phyloP scores from a whole-genome alignment of 208 protist species.

The Acanthamoeba culbertsoni region DNA sequence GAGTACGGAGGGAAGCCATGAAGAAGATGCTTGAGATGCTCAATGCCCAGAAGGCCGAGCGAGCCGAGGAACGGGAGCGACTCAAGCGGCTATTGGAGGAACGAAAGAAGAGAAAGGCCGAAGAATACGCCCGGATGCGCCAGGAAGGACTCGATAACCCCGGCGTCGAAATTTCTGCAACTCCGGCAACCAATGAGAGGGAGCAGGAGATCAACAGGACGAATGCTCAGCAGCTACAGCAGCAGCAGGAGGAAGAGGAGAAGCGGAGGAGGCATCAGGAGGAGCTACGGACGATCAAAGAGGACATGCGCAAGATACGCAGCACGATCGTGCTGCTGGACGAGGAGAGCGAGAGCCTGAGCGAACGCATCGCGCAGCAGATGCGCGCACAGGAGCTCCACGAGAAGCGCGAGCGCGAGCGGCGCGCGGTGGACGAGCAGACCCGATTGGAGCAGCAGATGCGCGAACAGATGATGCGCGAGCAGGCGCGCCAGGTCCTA shows the following conservation, averaged over 20 bases:
- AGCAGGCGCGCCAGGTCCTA: background rate
- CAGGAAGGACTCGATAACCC: background rate
- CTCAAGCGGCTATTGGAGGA: conserved; percentile 3
- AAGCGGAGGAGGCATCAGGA: background rate
- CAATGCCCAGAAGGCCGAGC: background rate
- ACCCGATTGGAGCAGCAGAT: background rate
- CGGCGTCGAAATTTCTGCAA: background rate
- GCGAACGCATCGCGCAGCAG: conserved; percentile 6
- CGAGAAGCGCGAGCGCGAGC: background rate
- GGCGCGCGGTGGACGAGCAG: background rate
- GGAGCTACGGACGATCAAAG: background rate
- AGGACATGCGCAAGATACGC: background rate
- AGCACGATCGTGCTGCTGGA: conserved; percentile 28
- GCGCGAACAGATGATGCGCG: background rate
- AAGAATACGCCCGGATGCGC: background rate
- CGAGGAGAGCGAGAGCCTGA: background rate
- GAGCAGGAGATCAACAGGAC: background rate
- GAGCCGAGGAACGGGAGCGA: background rate
- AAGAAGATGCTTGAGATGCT: conserved; percentile 1
- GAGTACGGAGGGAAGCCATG: background rate
- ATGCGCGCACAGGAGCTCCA: background rate
- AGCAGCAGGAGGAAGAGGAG: background rate
- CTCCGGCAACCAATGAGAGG: background rate
- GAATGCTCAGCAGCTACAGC: background rate
- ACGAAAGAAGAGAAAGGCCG: background rate